Evolutionary conservation across 2,329 filamentous ascomycete species (phyloP), one percentile per base, ranked within the genome.

Genomic region (Biscogniauxia sp.): DNA sequence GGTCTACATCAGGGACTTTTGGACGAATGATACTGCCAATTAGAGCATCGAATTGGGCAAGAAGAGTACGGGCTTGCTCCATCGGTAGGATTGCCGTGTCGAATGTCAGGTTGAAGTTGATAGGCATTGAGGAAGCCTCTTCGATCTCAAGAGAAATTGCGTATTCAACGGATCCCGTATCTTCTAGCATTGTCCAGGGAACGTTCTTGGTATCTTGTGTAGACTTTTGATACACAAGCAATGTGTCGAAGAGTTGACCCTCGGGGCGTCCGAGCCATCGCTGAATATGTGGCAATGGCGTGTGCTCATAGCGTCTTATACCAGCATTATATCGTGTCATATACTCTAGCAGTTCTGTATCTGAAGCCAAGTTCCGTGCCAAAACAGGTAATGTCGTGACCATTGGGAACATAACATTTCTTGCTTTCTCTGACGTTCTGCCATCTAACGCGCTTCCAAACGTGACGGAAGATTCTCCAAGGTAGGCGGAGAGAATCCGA

Each of bases 371-470:
- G 19, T 89, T 81, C 20, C 79, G 73, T n/a, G 85, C 84, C 11
- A 88, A 73, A 0, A 95, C 82, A 0, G 94, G 94, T 1, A 97
- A 74, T 0, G 93, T 97, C 0, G 89, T 88, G 58, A 97, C 86
- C 70, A 90, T 94, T 0, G 94, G 93, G 56, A 97, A 91, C 0
- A 85, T 81, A 4, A 84, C 82, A 5, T 80, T 72, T 19, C 83
- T 79, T 0, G 87, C 85, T n/a, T 81, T 78, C 3, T 88, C 82
- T 0, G 82, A 81, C 3, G 83, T 86, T 37, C 92, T 82, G 0
- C 92, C 92, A 8, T 93, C 93, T 7, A 97, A 79, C 0, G 93
- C 91, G 15, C 90, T 81, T 0, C 93, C 94, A 72, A 95, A 96
- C 0, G 88, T 88, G 0, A 95, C 87, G 5, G 82, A 82, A 2